Evolutionary conservation across 2,329 filamentous ascomycete genomes (phyloP).

Genomic region (Botryotinia convoluta): DNA sequence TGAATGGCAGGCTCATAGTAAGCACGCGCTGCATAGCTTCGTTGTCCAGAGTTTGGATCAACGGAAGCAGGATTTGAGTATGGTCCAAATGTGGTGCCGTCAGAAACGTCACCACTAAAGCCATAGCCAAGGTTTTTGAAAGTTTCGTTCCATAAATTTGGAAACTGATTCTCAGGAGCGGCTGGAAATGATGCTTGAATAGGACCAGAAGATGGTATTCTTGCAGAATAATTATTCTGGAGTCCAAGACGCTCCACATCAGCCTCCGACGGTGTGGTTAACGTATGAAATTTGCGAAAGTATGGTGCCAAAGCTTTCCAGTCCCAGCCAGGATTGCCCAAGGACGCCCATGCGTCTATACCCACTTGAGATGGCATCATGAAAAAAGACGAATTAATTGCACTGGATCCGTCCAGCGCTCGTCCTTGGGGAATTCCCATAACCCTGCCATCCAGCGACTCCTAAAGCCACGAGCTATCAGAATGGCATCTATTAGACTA

Average conservation of each 20-base stretch:
- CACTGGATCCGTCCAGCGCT: conserved; percentile 39
- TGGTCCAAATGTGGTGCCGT: not conserved
- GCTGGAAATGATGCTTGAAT: not conserved
- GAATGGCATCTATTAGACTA: not conserved
- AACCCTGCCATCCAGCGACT: not conserved
- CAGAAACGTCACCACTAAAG: too few relatives aligned
- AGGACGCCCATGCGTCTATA: conserved; percentile 25
- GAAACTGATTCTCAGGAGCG: not conserved
- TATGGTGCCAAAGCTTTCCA: conserved; percentile 42
- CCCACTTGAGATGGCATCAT: conserved; percentile 30
- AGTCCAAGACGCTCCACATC: conserved; percentile 27
- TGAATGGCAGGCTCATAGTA: not conserved
- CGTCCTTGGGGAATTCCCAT: conserved; percentile 33
- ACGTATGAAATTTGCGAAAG: conserved; percentile 37
- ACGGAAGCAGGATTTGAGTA: not conserved
- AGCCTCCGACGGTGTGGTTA: too few relatives aligned
- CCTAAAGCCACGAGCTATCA: not conserved
- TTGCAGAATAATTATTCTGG: not conserved
- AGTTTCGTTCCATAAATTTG: not conserved
- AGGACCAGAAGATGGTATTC: conserved; percentile 4
- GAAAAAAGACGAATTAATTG: conserved; percentile 40
- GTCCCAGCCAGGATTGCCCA: conserved; percentile 42
- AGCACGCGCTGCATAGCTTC: not conserved
- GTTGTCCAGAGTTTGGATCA: not conserved
- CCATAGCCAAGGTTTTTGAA: not conserved